phyloP scores from a whole-genome alignment of 176 grass and related monocot genomes.

The Chloris gayana region DNA sequence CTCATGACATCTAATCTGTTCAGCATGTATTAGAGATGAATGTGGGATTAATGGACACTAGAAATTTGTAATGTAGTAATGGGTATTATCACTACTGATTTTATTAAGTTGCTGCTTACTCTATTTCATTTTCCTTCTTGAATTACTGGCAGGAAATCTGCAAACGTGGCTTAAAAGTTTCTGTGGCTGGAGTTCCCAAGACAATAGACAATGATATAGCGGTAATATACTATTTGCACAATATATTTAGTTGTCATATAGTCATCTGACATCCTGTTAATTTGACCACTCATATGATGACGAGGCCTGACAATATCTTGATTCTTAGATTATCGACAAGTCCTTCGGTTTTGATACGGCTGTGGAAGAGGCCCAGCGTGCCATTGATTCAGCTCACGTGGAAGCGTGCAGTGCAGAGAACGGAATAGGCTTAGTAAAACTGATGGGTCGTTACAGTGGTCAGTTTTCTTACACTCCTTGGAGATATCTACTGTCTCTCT shows the following conservation, averaged over 20 bases:
- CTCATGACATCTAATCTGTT: slow-evolving; percentile 13
- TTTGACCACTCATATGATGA: neutral
- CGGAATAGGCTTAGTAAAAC: slow-evolving; percentile 94
- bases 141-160: slow-evolving; percentile 70
- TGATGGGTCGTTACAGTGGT: slow-evolving; percentile 99
- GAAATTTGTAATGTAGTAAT: neutral
- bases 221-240: slow-evolving; percentile 38
- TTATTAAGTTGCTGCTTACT: neutral
- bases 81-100: neutral
- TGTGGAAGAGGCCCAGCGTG: slow-evolving; percentile 97
- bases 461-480: slow-evolving; percentile 44
- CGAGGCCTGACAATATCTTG: slow-evolving; percentile 23
- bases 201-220: slow-evolving; percentile 94
- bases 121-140: slow-evolving; percentile 24
- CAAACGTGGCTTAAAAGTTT: slow-evolving; percentile 74
- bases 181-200: slow-evolving; percentile 76
- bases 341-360: slow-evolving; percentile 99
- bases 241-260: slow-evolving; percentile 16
- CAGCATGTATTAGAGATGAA: neutral
- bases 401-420: slow-evolving; percentile 94
- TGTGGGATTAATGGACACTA: neutral
- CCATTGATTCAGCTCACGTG: slow-evolving; percentile 97
- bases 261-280: slow-evolving; percentile 9
- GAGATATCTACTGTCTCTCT: slow-evolving; percentile 7
- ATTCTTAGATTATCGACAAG: slow-evolving; percentile 91